Evolutionary conservation across 192 early-diverging fungal genomes (phyloP).

Genomic region (Coemansia sp.): DNA sequence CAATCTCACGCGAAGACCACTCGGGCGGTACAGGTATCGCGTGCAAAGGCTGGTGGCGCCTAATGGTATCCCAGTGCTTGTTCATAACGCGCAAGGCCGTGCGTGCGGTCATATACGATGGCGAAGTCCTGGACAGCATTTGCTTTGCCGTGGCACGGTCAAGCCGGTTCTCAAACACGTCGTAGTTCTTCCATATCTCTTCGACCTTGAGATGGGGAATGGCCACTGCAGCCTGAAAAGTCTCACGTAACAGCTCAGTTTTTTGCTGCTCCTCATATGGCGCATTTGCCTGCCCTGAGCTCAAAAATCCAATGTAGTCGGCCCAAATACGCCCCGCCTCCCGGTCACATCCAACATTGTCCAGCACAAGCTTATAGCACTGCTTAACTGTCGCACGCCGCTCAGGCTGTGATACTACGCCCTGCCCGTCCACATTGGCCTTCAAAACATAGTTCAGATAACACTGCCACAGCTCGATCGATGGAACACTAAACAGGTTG

Average conservation of each 20-base stretch:
- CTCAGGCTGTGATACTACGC: constrained; percentile 58
- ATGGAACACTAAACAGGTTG: constrained; percentile 78
- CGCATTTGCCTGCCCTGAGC: constrained; percentile 60
- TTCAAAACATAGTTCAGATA: constrained; percentile 88
- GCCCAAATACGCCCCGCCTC: constrained; percentile 89
- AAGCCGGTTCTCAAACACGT: constrained; percentile 84
- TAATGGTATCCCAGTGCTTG: constrained; percentile 76
- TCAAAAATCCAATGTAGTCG: constrained; percentile 84
- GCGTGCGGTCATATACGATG: constrained; percentile 93
- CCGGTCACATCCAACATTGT: constrained; percentile 85
- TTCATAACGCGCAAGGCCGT: constrained; percentile 81
- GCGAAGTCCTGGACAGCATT: constrained; percentile 79
- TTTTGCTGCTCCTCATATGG: constrained; percentile 90
- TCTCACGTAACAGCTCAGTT: constrained; percentile 79
- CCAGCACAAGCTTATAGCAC: constrained; percentile 88
- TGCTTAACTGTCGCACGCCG: constrained; percentile 71
- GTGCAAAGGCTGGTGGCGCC: constrained; percentile 56
- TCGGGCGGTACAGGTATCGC: constrained; percentile 74
- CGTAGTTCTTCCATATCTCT: constrained; percentile 95
- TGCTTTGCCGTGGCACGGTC: constrained; percentile 86
- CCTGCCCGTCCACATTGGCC: constrained; percentile 64
- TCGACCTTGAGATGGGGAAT: constrained; percentile 89
- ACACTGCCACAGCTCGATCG: constrained; percentile 86
- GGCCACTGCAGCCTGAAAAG: constrained; percentile 84
- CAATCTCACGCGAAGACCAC: constrained; percentile 77